Evolutionary conservation across 208 protist genomes (phyloP).

Genomic region (Leishmania amazonensis): DNA sequence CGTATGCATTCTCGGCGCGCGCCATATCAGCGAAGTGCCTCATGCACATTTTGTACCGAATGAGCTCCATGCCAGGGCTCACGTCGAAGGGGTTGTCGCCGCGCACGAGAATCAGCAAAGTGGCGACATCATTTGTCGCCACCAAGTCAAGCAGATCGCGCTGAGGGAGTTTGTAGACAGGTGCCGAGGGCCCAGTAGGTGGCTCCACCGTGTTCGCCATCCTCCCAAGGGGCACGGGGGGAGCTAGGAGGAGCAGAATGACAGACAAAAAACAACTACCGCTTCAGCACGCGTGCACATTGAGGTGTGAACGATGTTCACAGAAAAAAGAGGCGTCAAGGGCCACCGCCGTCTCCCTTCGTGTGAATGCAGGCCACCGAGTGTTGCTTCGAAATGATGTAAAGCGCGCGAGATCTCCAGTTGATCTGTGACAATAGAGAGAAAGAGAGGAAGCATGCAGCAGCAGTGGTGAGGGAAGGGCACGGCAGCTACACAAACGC

Average conservation of each 20-base stretch:
- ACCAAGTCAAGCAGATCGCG: slow-evolving; percentile 56
- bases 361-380: neutral
- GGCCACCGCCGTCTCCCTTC: neutral
- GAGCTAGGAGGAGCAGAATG: neutral
- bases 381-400: neutral
- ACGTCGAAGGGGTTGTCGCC: slow-evolving; percentile 67
- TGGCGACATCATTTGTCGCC: slow-evolving; percentile 45
- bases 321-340: neutral
- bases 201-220: slow-evolving; percentile 10
- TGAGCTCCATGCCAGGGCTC: slow-evolving; percentile 60
- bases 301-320: neutral
- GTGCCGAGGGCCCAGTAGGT: slow-evolving; percentile 5
- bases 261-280: neutral
- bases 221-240: neutral
- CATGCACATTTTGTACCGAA: slow-evolving; percentile 30
- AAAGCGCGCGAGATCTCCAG: neutral
- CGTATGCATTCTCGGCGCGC: slow-evolving; percentile 39
- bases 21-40: slow-evolving; percentile 8
- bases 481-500: neutral
- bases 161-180: slow-evolving; percentile 21
- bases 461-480: neutral
- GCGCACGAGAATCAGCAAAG: slow-evolving; percentile 46
- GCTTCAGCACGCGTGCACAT: neutral
- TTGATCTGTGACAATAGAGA: neutral
- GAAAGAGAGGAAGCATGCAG: neutral